Evolutionary conservation across 495 filamentous ascomycete genomes (phyloP).

Genomic region (Daldinia loculata): DNA sequence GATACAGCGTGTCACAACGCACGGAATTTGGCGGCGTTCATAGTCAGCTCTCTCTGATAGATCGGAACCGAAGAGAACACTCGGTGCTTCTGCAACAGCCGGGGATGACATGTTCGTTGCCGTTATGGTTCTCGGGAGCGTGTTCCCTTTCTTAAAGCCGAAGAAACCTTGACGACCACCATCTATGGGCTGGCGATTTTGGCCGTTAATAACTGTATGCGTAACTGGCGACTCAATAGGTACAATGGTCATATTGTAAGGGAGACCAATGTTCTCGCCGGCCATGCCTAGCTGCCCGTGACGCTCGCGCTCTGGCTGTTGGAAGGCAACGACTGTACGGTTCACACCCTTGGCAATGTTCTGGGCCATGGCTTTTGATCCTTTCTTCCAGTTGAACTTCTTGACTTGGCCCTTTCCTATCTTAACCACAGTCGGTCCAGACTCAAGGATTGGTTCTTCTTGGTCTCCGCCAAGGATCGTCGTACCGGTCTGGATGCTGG

Average conservation of each 20-base stretch:
- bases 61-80: constrained; percentile 88
- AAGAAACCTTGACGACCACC: constrained; percentile 75
- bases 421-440: constrained; percentile 88
- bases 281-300: constrained; percentile 56
- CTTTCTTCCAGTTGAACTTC: constrained; percentile 99
- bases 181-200: constrained; percentile 57
- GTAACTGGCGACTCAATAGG: constrained; percentile 57
- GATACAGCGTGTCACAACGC: constrained; percentile 91
- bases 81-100: constrained; percentile 63
- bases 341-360: constrained; percentile 93
- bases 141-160: constrained; percentile 68
- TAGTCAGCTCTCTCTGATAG: constrained; percentile 85
- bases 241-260: constrained; percentile 67
- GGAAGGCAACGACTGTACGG: constrained; percentile 71
- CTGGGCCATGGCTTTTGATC: constrained; percentile 89
- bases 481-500: constrained; percentile 60
- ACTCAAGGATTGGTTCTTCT: constrained; percentile 72
- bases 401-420: constrained; percentile 91
- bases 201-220: constrained; percentile 37
- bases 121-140: constrained; percentile 60
- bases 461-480: constrained; percentile 70
- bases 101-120: constrained; percentile 61
- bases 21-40: constrained; percentile 88
- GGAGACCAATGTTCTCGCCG: constrained; percentile 66
- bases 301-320: constrained; percentile 57